Evolutionary conservation across 2,329 filamentous ascomycete species (phyloP), one percentile per base, ranked within the genome.

Genomic region (Lasiodiplodia hormozganensis): DNA sequence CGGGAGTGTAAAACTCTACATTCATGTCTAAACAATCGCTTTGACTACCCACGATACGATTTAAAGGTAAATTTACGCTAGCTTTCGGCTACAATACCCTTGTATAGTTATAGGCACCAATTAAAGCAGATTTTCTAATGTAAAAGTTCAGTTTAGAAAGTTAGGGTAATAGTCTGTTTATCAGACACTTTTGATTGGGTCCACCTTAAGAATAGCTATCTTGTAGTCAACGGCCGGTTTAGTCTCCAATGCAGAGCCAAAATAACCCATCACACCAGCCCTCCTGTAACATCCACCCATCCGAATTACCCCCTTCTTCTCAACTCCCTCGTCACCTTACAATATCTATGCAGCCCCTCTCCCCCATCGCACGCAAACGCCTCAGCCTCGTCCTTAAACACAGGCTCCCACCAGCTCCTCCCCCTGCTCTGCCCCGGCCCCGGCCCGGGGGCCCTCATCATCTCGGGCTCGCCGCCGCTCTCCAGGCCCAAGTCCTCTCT

Each of bases 341-440:
- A 64, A 12, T 64, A 64, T n/a, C 60, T 12, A 64, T 64, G 60
- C 60, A 64, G 28, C 28, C 40, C 58, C 1, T 7, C 60, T 7
- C 14, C 60, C 6, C 12, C 60, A 18, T 10, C 60, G 14, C 60
- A 64, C 60, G 18, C 43, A 18, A 11, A 21, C 47, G 18, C 60
- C 28, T 18, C 60, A 2, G 5, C 43, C 60, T n/a, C 47, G 10
- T 38, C 47, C 28, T 34, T 21, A 2, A 36, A 52, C 12, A 64
- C 60, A 2, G 60, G 60, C n/a, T 16, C 40, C 58, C 43, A 52
- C 60, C 43, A 36, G 40, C 43, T 21, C 10, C 16, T 28, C n/a
- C 47, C 5, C 28, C 16, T 18, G 18, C 40, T 43, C 40, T 43
- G 40, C 8, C 16, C 5, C 40, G 6, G 40, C 53, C 6, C n/a